These are phyloP conservation scores for Setaria italica DNA, from an alignment of 202 grass and related monocot genomes.

Conservation along the genomic window DNA sequence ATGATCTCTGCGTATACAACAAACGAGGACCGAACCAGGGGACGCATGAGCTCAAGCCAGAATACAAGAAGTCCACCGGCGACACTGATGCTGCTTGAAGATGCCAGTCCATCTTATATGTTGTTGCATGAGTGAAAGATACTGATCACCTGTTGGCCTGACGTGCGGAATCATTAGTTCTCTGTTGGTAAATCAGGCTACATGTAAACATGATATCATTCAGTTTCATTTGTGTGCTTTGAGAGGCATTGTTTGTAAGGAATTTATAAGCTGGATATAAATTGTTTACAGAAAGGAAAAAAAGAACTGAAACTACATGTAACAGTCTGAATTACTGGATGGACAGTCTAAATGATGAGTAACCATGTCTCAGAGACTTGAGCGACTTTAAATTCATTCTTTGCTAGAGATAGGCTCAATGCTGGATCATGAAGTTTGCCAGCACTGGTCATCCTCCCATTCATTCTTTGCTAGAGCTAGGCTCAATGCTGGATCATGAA, in stretches of 20 bases:
- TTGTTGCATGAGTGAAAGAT: conserved; percentile 14
- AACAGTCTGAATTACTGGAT: not conserved
- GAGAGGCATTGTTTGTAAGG: not conserved
- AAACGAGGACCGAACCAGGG: conserved; percentile 96
- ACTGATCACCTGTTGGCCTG: not conserved
- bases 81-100: conserved; percentile 51
- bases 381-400: not conserved
- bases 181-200: not conserved
- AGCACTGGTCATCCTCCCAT: too few species aligned
- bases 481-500: too few species aligned
- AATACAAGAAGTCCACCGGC: conserved; percentile 83
- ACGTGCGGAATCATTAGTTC: not conserved
- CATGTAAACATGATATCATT: conserved; percentile 17
- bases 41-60: conserved; percentile 89
- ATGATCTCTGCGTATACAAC: conserved; percentile 84
- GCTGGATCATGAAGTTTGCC: too few species aligned
- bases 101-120: not conserved
- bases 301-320: not conserved
- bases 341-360: not conserved
- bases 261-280: conserved; percentile 16
- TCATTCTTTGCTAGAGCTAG: not conserved
- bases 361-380: not conserved
- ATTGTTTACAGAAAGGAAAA: not conserved
- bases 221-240: conserved; percentile 6
- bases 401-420: not conserved